Base-by-base conservation (phyloP, 2,329 filamentous ascomycete genomes). In the Nigrograna mackinnonii region DNA sequence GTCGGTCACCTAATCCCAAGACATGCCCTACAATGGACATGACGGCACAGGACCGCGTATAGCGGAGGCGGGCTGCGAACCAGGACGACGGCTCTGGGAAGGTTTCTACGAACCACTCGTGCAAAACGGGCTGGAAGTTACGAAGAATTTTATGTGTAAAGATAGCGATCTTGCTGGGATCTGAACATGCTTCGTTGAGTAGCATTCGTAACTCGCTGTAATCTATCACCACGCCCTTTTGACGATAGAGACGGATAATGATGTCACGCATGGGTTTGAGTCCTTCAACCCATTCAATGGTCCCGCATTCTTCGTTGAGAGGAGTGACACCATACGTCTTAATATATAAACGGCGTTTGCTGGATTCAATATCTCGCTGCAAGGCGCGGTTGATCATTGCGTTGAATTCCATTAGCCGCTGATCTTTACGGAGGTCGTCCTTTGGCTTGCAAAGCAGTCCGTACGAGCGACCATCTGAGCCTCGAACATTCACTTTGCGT, bases 11-110 rank as follows among this genome's bases (percentile, higher is more conserved):
- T 1, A 99, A 78, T 46, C 83, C 94, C 4, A 99, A 80, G 36
- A 97, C 91, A 43, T 95, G 95, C 37, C 94, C 94, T 4, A 96
- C 90, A 82, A 99, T 99, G n/a, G 91, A 96, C 91, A 99, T 99
- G 54, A 99, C 94, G 9, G 95, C 94, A 59, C 89, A 92, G 1
- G 94, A 95, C 4, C 94, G 84, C 2, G 94, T 95, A 70, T 97
- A 99, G 35, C 85, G 83, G 33, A 97, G 78, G 6, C 94, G 83
- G 7, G 92, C 91, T 2, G 84, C 81, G 67, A 99, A 95, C 94
- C 94, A 99, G 1, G 86, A 79, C 11, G 89, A 89, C 4, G 95
- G 91, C 61, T 95, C 91, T 0, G 94, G 91, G 63, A 96, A 99
- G 56, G 91, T 90, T 55, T 95, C 88, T 16, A 94, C 83, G 68